A percentile compares a stretch with the other conserved stretches of the same genome.
Evolutionary conservation across 2,329 filamentous ascomycete genomes (phyloP).

Genomic region (Penicillium sp.): DNA sequence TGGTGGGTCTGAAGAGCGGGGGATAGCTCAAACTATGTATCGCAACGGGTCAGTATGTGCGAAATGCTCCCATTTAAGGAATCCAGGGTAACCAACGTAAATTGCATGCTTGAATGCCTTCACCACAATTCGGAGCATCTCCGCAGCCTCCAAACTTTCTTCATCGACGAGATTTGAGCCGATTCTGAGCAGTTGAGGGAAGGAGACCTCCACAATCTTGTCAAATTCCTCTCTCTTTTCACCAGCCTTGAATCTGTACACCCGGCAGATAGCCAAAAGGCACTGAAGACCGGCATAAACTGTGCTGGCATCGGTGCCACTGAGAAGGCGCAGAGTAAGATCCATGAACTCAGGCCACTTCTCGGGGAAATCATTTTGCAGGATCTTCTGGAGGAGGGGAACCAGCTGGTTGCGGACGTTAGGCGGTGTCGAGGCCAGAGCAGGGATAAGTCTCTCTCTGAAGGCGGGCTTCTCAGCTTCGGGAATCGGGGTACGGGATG

Average conservation of each 20-base stretch:
- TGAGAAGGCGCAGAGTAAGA: conserved; percentile 84
- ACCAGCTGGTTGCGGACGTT: conserved; percentile 90
- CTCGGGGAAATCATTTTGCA: conserved; percentile 92
- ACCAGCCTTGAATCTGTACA: conserved; percentile 90
- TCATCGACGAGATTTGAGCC: conserved; percentile 88
- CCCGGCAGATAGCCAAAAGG: conserved; percentile 88
- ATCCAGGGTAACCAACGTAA: conserved; percentile 65
- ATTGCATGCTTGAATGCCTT: conserved; percentile 99
- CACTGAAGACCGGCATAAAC: conserved; percentile 95
- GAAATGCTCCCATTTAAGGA: conserved; percentile 11
- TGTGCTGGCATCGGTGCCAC: conserved; percentile 80
- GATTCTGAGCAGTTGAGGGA: conserved; percentile 82
- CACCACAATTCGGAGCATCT: conserved; percentile 92
- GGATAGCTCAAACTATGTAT: conserved; percentile 77
- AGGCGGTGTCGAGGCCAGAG: conserved; percentile 77
- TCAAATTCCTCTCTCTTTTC: conserved; percentile 83
- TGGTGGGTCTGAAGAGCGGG: conserved; percentile 75
- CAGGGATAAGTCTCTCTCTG: conserved; percentile 82
- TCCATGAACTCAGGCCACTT: conserved; percentile 95
- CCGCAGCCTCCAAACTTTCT: conserved; percentile 88
- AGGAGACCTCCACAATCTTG: conserved; percentile 87
- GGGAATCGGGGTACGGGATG: conserved; percentile 72
- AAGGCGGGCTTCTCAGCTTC: conserved; percentile 89
- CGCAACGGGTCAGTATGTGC: conserved; percentile 32
- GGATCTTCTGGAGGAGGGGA: conserved; percentile 90